These are phyloP conservation scores for Aspergillus sp. DNA, from an alignment of 2,329 filamentous ascomycete species.

Conservation along the genomic window DNA sequence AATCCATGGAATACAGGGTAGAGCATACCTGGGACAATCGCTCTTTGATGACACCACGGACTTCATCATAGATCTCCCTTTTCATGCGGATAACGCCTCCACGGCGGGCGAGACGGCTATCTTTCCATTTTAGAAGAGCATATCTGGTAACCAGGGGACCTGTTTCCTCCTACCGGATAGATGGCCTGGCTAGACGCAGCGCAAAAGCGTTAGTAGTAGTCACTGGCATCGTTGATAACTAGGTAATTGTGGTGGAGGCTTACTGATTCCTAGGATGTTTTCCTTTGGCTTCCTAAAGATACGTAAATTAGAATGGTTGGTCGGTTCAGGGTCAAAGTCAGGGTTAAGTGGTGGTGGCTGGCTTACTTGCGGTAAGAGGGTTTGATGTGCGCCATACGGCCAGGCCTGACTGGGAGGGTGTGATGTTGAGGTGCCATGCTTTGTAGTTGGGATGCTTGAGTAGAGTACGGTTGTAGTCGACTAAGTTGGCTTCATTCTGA, in stretches of 20 bases:
- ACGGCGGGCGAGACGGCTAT: slow-evolving; percentile 29
- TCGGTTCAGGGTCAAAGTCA: too few species aligned
- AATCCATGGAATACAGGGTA: background rate
- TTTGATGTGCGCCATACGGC: too few species aligned
- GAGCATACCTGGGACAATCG: slow-evolving; percentile 17
- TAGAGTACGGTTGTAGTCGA: too few species aligned
- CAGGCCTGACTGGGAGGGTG: too few species aligned
- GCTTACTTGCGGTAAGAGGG: too few species aligned
- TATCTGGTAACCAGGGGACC: background rate
- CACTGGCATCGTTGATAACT: background rate
- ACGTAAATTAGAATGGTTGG: background rate
- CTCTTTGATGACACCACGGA: slow-evolving; percentile 13
- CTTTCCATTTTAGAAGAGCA: background rate
- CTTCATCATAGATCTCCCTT: slow-evolving; percentile 19
- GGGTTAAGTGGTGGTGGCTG: too few species aligned
- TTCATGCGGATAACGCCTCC: slow-evolving; percentile 26
- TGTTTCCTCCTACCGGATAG: slow-evolving; percentile 20
- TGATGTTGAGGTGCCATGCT: too few species aligned
- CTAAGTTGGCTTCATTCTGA: too few species aligned
- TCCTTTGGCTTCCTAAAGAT: slow-evolving; percentile 13
- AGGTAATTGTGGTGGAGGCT: slow-evolving; percentile 5
- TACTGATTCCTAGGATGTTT: slow-evolving; percentile 23
- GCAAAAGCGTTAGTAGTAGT: background rate
- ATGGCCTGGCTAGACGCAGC: slow-evolving; percentile 16
- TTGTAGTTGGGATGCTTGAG: too few species aligned